Base-by-base conservation (phyloP, 1,284 basidiomycete species). In the Austroboletus novae-zelandiae region DNA sequence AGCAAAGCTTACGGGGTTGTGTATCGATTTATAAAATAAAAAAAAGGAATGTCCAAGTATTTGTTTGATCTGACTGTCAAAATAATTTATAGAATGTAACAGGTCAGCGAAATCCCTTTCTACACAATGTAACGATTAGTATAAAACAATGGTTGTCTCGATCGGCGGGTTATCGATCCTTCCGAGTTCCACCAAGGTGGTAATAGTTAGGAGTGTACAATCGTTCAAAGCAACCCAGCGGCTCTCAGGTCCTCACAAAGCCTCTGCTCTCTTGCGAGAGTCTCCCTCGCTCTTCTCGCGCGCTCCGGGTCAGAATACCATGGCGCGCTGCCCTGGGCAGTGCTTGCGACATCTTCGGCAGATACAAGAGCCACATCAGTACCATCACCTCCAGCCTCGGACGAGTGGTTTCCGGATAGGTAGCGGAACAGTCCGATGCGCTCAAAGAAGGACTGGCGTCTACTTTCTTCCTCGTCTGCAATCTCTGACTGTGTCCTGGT, bases 211-310 rank as follows among this genome's bases (percentile, higher is more conserved):
- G 36, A 43, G 34, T 54, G 51, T 53, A 36, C 25, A 9, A 48
- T 27, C n/a, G 18, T 35, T 61, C 52, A 88, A 30, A 87, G 56
- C 50, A 87, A 70, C 34, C 86, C 86, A n/a, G 84, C 85, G 35
- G 74, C 76, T 49, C 83, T 75, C 57, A 89, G 68, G 61, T 83
- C 81, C 8, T 73, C 70, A 53, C 81, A 78, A 57, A 89, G 64
- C 52, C 79, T 74, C 51, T 54, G 55, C 34, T 68, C 64, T 40
- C 61, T 61, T 41, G 40, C 50, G 18, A 81, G 60, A n/a, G 77
- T 79, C 47, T 76, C 72, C 44, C 72, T 72, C 29, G 79, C 60
- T 42, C 72, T 65, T 32, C 71, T 70, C 48, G 70, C 73, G 18
- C 73, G 71, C 45, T 76, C 72, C 1, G 79, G 73, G 54, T 80